These are phyloP conservation scores for Gossypium anomalum DNA, from an alignment of 345 rosid species.

Conservation along the genomic window DNA sequence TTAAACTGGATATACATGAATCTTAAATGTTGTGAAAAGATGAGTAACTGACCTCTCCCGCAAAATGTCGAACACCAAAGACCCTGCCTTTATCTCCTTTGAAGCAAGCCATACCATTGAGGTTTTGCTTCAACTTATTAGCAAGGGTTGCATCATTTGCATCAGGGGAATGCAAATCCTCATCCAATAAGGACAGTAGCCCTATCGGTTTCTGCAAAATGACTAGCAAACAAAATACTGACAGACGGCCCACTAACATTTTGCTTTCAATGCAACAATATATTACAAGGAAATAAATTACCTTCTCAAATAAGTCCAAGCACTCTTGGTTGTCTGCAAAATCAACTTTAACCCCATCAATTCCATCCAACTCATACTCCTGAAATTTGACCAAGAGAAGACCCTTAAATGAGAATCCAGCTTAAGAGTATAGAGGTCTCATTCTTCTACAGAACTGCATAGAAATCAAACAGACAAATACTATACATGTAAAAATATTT, in stretches of 20 bases:
- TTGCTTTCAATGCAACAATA: slow-evolving; percentile 1
- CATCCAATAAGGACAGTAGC: slow-evolving; percentile 74
- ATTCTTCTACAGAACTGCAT: neutral
- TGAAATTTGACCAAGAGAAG: slow-evolving; percentile 26
- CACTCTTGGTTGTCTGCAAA: slow-evolving; percentile 89
- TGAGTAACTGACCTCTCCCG: slow-evolving; percentile 72
- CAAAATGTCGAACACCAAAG: slow-evolving; percentile 73
- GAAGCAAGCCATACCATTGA: slow-evolving; percentile 64
- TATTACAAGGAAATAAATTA: slow-evolving; percentile 24
- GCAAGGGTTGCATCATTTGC: slow-evolving; percentile 89
- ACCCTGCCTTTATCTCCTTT: slow-evolving; percentile 83
- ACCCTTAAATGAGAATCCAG: neutral
- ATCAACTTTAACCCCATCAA: slow-evolving; percentile 88
- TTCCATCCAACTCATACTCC: slow-evolving; percentile 92
- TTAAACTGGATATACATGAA: neutral
- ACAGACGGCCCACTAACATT: neutral
- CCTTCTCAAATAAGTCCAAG: slow-evolving; percentile 92
- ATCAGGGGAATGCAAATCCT: slow-evolving; percentile 78
- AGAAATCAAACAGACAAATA: neutral
- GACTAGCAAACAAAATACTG: slow-evolving; percentile 1
- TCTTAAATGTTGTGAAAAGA: neutral
- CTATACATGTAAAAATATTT: too few relatives aligned
- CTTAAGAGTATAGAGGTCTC: neutral
- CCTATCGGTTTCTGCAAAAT: slow-evolving; percentile 82
- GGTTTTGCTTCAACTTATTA: slow-evolving; percentile 81